Conservation (phyloP, 257 asterid species). For the Verbascum thapsus region DNA sequence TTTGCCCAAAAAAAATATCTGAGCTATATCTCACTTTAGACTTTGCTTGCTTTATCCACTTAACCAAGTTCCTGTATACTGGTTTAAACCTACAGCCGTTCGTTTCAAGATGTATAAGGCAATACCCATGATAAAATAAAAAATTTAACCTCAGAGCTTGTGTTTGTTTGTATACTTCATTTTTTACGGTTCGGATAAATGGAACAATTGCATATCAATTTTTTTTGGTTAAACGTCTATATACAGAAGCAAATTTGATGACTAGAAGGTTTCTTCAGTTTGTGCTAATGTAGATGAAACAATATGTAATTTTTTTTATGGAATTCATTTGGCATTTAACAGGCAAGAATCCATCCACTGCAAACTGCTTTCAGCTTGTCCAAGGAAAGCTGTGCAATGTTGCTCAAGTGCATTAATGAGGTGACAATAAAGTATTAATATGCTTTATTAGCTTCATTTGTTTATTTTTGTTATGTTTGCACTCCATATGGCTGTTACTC, state of each 20-base stretch:
- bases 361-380: slow-evolving; percentile 82
- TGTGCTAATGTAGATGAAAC: slow-evolving; percentile 5
- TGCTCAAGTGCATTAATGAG: slow-evolving; percentile 89
- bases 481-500: slow-evolving; percentile 42
- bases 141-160: slow-evolving; percentile 2
- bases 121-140: not conserved
- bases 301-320: not conserved
- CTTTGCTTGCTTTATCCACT: slow-evolving; percentile 11
- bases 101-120: slow-evolving; percentile 3
- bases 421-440: slow-evolving; percentile 38
- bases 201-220: slow-evolving; percentile 2
- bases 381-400: slow-evolving; percentile 57
- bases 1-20: slow-evolving; percentile 17
- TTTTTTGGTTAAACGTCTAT: slow-evolving; percentile 9
- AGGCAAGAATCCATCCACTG: slow-evolving; percentile 93
- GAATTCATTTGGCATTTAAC: slow-evolving; percentile 30
- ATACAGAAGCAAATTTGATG: not conserved
- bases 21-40: slow-evolving; percentile 3
- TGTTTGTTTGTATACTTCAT: slow-evolving; percentile 13
- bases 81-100: slow-evolving; percentile 14
- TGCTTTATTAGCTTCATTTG: slow-evolving; percentile 16
- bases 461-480: slow-evolving; percentile 27
- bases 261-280: slow-evolving; percentile 13
- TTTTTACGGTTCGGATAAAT: not conserved
- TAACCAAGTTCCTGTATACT: slow-evolving; percentile 8